Base-by-base conservation (phyloP, 331 rosid species). In the Cydonia oblonga region DNA sequence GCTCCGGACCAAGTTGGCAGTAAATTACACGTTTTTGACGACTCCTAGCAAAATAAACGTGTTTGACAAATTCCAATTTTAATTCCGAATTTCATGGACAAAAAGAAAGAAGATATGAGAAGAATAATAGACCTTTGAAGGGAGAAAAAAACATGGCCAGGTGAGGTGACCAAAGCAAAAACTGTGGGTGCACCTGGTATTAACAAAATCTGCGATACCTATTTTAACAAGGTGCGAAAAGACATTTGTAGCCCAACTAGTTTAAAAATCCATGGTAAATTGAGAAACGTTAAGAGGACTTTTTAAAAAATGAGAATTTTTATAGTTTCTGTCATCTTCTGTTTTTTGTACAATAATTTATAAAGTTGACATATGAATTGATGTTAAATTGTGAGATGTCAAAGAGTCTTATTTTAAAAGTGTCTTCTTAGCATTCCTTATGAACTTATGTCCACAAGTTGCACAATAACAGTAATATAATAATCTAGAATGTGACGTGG, bases 291-390 rank as follows among this genome's bases (percentile, higher is more conserved):
- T 3, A 38, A n/a, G n/a, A n/a, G n/a, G 13, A 1, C 4, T 10
- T 38, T 38, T 38, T 38, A 9, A 2, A 1, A 38, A 3, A 38
- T 10, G 1, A 38, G 14, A 38, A 9, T 35, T 35, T 35, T 35
- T 1, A 9, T 9, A 26, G 12, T 35, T 1, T 9, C 0, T 35
- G 12, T 35, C 1, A 9, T 35, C 1, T 9, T 0, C 2, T 35
- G 4, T 35, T 35, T 35, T 35, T 35, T 35, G 4, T 1, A 9
- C 0, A 35, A 35, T 35, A 0, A 35, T 9, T 35, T 35, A 9
- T 35, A 35, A 9, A 2, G 1, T 35, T 35, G 13, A 2, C 4
- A 35, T 0, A 9, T 35, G 13, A 35, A 35, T 35, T 1, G 0
- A 35, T 35, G 1, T 35, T 35, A 9, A 2, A 0, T 0, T 33